Evolutionary conservation across 257 asterid genomes (phyloP).

Genomic region (Vinca minor): DNA sequence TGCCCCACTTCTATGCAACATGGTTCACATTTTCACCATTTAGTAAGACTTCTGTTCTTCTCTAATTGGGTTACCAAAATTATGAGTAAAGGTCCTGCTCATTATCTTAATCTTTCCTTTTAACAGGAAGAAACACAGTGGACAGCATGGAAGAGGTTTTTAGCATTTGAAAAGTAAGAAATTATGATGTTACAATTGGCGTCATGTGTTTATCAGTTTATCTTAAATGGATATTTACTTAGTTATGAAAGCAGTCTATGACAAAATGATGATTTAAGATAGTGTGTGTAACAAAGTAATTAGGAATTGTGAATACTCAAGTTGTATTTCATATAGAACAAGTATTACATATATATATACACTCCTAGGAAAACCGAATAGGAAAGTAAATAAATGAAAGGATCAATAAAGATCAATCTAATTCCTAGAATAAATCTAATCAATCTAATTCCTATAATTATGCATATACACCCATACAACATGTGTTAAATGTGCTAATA

Average conservation of each 20-base stretch:
- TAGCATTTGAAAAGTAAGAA: conserved; percentile 79
- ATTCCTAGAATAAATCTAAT: too few species aligned
- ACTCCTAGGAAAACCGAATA: too few species aligned
- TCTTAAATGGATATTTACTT: background rate
- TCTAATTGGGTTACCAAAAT: background rate
- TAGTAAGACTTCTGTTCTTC: background rate
- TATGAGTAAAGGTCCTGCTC: background rate
- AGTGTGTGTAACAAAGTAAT: too few species aligned
- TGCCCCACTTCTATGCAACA: background rate
- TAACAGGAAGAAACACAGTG: conserved; percentile 90
- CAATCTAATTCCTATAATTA: too few species aligned
- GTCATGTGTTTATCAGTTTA: background rate
- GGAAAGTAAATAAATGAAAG: too few species aligned
- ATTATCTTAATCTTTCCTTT: conserved; percentile 5
- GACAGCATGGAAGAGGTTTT: conserved; percentile 80
- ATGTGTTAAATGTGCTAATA: too few species aligned
- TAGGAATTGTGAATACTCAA: too few species aligned
- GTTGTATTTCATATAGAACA: too few species aligned
- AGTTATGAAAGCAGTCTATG: background rate
- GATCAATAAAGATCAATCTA: too few species aligned
- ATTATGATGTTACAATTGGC: conserved; percentile 2
- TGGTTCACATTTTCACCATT: too few species aligned
- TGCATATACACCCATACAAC: too few species aligned
- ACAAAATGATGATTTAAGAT: background rate
- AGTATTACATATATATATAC: too few species aligned